Conservation (phyloP, 75 land plant species). For the Picea glauca region DNA sequence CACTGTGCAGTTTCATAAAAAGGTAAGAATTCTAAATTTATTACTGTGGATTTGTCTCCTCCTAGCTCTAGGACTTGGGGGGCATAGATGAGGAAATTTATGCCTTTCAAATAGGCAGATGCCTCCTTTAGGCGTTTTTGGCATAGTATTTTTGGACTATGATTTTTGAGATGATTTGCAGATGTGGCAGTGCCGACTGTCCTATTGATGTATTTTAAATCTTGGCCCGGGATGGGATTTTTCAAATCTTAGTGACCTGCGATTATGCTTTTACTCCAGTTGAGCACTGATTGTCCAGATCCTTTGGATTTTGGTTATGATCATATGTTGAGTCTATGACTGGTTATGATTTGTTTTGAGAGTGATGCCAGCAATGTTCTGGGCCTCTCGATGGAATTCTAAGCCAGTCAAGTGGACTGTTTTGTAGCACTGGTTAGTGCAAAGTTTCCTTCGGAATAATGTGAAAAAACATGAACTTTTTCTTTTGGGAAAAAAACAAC, state of each 20-base stretch:
- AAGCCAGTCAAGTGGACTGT: not conserved
- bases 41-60: not conserved
- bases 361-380: not conserved
- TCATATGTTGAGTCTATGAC: not conserved
- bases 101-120: not conserved
- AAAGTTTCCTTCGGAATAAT: not conserved
- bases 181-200: not conserved
- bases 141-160: not conserved
- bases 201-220: too few species aligned
- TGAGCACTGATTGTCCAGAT: not conserved
- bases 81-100: too few species aligned
- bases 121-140: not conserved
- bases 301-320: not conserved
- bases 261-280: not conserved
- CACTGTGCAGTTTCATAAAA: not conserved
- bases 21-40: not conserved
- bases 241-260: not conserved
- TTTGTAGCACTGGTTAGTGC: too few species aligned
- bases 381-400: not conserved
- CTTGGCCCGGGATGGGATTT: not conserved
- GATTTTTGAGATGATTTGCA: not conserved
- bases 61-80: not conserved
- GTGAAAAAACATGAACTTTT: not conserved
- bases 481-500: not conserved
- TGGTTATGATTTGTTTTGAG: not conserved